Evolutionary conservation across 805 yeast genomes (phyloP).

Genomic region (Yarrowia sp.): DNA sequence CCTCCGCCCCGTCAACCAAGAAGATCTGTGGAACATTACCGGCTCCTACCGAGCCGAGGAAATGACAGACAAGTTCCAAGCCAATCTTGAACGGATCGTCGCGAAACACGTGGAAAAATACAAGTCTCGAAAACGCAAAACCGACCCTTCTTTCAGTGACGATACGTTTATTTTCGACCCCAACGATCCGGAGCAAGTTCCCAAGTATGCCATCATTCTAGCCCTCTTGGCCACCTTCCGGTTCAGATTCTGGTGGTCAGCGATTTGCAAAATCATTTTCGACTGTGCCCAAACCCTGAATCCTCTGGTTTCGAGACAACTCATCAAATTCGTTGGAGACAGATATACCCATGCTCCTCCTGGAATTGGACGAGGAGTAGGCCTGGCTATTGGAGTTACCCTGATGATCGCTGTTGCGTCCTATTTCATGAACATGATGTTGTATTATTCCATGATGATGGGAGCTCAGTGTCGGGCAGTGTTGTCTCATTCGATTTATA

Average conservation of each 20-base stretch:
- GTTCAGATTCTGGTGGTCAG: slow-evolving; percentile 48
- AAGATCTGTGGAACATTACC: slow-evolving; percentile 58
- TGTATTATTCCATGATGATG: slow-evolving; percentile 61
- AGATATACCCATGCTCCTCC: slow-evolving; percentile 52
- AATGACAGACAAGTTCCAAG: slow-evolving; percentile 51
- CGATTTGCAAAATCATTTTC: slow-evolving; percentile 45
- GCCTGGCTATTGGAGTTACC: slow-evolving; percentile 73
- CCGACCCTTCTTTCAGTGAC: slow-evolving; percentile 46
- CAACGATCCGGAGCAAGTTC: slow-evolving; percentile 24
- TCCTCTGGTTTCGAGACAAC: slow-evolving; percentile 67
- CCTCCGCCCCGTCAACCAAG: slow-evolving; percentile 63
- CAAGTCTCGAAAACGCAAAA: slow-evolving; percentile 54
- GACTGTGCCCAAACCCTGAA: slow-evolving; percentile 57
- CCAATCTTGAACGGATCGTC: slow-evolving; percentile 46
- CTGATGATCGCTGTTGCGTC: slow-evolving; percentile 60
- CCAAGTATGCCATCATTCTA: slow-evolving; percentile 46
- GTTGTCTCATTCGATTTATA: slow-evolving; percentile 68
- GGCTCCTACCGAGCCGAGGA: slow-evolving; percentile 50
- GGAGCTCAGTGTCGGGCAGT: slow-evolving; percentile 77
- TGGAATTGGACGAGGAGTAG: slow-evolving; percentile 67
- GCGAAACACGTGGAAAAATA: slow-evolving; percentile 44
- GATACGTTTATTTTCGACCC: slow-evolving; percentile 3
- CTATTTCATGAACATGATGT: slow-evolving; percentile 63
- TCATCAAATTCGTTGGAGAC: slow-evolving; percentile 71
- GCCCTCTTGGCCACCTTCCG: slow-evolving; percentile 51